Percentiles rank a stretch among this genome's conserved stretches.
These are phyloP conservation scores for Thielaviopsis populi DNA, from an alignment of 2,329 filamentous ascomycete genomes.

Conservation along the genomic window DNA sequence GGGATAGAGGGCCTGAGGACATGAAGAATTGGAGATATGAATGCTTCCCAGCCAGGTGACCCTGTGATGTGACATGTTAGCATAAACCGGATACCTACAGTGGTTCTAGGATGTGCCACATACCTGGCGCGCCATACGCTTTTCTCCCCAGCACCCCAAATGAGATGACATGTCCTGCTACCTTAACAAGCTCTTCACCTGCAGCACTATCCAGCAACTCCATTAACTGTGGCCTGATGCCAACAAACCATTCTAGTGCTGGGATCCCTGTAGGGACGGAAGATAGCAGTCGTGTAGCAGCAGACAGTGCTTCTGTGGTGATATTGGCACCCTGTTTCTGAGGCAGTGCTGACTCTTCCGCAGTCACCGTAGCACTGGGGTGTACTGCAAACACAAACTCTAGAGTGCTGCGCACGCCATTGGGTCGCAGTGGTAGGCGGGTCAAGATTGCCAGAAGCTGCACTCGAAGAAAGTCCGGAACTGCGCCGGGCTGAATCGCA, in stretches of 20 bases:
- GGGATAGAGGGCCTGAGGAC: conserved; percentile 32
- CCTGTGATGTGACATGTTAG: conserved; percentile 24
- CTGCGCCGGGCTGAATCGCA: conserved; percentile 44
- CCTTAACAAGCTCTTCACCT: conserved; percentile 42
- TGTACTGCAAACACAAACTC: conserved; percentile 60
- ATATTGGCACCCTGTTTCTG: conserved; percentile 48
- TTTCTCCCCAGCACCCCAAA: conserved; percentile 52
- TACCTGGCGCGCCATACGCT: conserved; percentile 47
- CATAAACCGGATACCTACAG: background rate
- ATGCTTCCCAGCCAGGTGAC: conserved; percentile 44
- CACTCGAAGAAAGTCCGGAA: conserved; percentile 44
- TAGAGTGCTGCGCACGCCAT: conserved; percentile 51
- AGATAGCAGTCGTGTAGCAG: conserved; percentile 47
- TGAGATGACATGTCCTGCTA: conserved; percentile 46
- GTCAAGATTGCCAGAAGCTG: conserved; percentile 44
- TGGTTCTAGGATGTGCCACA: background rate
- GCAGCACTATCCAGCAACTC: conserved; percentile 45
- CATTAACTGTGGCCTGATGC: conserved; percentile 46
- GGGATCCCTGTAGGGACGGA: conserved; percentile 40
- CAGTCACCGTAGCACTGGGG: conserved; percentile 33
- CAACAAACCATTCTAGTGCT: conserved; percentile 43
- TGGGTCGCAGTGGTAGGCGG: conserved; percentile 42
- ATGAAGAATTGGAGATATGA: conserved; percentile 43
- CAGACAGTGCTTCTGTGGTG: conserved; percentile 50
- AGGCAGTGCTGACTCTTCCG: conserved; percentile 28